Base-by-base conservation (phyloP, 306 rosid species). In the Cajanus cajan region DNA sequence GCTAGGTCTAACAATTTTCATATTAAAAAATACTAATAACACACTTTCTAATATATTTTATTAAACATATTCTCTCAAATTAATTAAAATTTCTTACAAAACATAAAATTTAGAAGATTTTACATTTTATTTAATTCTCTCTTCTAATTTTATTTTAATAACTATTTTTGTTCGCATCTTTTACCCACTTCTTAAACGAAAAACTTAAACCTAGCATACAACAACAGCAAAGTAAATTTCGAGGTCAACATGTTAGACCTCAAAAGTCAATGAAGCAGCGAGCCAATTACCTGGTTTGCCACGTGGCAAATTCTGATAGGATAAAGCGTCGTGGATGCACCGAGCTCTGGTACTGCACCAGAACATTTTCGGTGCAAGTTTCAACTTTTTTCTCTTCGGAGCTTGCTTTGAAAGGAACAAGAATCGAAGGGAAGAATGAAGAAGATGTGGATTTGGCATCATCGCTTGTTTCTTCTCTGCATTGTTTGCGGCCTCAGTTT, bases 251-350 rank as follows among this genome's bases (percentile, higher is more conserved):
- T 45, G 16, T 73, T 74, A 55, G 58, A 45, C 48, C 22, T 24
- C 4, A 41, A 6, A 71, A 78, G 76, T 76, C 74, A 76, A 82
- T 28, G 39, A 48, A 55, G 48, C 15, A 36, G 11, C 0, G 52
- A 41, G 47, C 57, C 28, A 55, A 13, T 36, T 58, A 43, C 5
- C 21, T 50, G 41, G 7, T 25, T 63, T 14, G 2, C 28, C 37
- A 66, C 76, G 89, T 81, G 92, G 81, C 80, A 57, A 11, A 0
- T 12, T 11, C 0, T 28, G 18, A 86, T 81, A 74, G 86, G 90
- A 2, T 1, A 24, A 6, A 34, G 12, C 28, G 33, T 73, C 86
- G 89, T 83, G 85, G 85, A 18, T 55, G 62, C 52, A 14, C 24
- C 21, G 22, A 8, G 48, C 45, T 21, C 73, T 65, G 63, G 78